These are phyloP conservation scores for Mortierella claussenii DNA, from an alignment of 192 early-diverging fungal species.

Conservation along the genomic window DNA sequence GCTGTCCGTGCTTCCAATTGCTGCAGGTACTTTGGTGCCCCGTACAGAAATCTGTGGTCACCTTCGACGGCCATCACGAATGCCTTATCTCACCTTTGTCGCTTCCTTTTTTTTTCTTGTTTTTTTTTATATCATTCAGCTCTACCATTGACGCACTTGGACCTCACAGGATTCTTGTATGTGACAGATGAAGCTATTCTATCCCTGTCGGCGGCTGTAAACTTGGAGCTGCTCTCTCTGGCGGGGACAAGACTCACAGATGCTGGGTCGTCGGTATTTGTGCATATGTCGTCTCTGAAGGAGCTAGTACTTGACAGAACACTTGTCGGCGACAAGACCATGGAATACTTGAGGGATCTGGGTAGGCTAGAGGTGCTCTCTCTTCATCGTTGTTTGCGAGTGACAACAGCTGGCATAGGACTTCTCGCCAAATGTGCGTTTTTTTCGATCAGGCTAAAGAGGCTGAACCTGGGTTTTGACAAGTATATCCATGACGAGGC, in stretches of 20 bases:
- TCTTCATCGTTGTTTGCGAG: constrained; percentile 10
- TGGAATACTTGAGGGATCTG: constrained; percentile 47
- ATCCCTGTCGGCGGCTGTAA: constrained; percentile 43
- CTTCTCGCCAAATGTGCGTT: constrained; percentile 27
- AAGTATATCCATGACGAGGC: constrained; percentile 47
- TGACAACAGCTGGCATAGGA: constrained; percentile 29
- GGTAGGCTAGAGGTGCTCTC: constrained; percentile 38
- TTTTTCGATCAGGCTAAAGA: constrained; percentile 33
- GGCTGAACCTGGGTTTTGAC: constrained; percentile 35
- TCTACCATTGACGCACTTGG: constrained; percentile 56
- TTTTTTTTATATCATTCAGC: constrained; percentile 50
- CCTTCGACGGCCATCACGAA: no score
- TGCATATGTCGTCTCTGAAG: constrained; percentile 39
- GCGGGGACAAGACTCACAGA: constrained; percentile 63
- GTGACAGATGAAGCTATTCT: constrained; percentile 57
- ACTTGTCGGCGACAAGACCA: constrained; percentile 50
- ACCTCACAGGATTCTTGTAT: constrained; percentile 55
- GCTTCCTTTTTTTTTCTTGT: background rate
- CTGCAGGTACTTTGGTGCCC: constrained; percentile 34
- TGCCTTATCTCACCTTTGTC: no score
- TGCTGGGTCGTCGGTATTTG: constrained; percentile 45
- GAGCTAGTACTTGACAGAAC: constrained; percentile 61
- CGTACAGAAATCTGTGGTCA: no score
- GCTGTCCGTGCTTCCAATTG: constrained; percentile 43
- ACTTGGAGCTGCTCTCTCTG: constrained; percentile 55